Percentiles rank a stretch among this genome's conserved stretches.
These are phyloP conservation scores for Tetracladium marchalianum DNA, from an alignment of 495 filamentous ascomycete species.

Conservation along the genomic window DNA sequence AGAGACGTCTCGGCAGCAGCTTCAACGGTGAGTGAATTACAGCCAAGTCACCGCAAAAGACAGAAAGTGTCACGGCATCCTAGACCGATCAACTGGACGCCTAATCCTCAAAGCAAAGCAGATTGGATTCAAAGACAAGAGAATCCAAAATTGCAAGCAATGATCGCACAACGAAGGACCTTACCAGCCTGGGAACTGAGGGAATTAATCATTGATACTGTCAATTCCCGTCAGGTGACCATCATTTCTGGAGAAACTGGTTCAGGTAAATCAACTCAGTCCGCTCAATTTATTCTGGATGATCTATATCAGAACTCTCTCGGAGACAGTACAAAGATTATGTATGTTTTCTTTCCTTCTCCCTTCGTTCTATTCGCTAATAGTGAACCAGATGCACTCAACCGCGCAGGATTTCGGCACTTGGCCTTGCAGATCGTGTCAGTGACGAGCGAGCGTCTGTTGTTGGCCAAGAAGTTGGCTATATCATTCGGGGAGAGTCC, in stretches of 20 bases:
- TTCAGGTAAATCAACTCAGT: constrained; percentile 93
- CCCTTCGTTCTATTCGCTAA: constrained; percentile 1
- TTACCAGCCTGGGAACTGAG: constrained; percentile 84
- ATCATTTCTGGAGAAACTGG: constrained; percentile 97
- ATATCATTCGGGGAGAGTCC: constrained; percentile 87
- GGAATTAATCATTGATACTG: constrained; percentile 62
- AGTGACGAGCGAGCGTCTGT: constrained; percentile 76
- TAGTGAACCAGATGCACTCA: constrained; percentile 57
- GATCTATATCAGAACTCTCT: constrained; percentile 71
- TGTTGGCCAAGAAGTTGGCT: constrained; percentile 86
- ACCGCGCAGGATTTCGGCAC: constrained; percentile 85
- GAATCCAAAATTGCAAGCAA: constrained; percentile 52
- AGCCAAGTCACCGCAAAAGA: constrained; percentile 17
- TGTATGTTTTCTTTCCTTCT: constrained; percentile 24
- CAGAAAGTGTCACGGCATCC: constrained; percentile 38
- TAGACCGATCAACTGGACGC: constrained; percentile 36
- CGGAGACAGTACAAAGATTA: constrained; percentile 75
- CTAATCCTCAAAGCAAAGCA: constrained; percentile 30
- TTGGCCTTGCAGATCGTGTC: constrained; percentile 89
- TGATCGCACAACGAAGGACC: constrained; percentile 56
- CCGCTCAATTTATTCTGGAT: constrained; percentile 91
- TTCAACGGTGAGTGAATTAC: constrained; percentile 43
- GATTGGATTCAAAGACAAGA: constrained; percentile 36
- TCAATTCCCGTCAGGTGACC: constrained; percentile 70
- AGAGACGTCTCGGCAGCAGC: constrained; percentile 68